Base-by-base conservation (phyloP, 495 filamentous ascomycete species). In the Margaritispora aquatica region DNA sequence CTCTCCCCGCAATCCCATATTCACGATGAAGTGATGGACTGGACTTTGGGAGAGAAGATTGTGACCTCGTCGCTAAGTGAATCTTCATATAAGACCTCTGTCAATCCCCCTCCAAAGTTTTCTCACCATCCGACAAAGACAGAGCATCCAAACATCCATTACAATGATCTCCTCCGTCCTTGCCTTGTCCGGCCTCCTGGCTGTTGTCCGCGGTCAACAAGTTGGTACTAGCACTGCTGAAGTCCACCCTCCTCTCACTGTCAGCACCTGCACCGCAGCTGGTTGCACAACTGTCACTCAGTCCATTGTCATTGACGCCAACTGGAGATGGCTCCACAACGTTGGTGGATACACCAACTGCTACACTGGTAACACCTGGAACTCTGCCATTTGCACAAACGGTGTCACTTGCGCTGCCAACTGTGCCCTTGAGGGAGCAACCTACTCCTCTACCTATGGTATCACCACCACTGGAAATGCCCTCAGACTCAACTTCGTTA, bases 281-380 rank as follows among this genome's bases (percentile, higher is more conserved):
- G 77, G 77, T 24, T 75, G 70, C 62, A 66, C 52, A 23, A 59
- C 57, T 13, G 41, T 51, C 20, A 29, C 60, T 38, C 57, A 63
- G 51, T 66, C 64, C 27, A 69, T 89, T 54, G 83, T 85, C 38
- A 71, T 88, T 34, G 86, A 89, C 69, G 69, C 84, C 55, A 86
- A 85, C 70, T 88, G 84, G 79, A 80, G 84, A 46, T 84, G 81
- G 81, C 68, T 84, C 24, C 84, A 86, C 62, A 68, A 68, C 0
- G 71, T 67, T 19, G 68, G 69, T 46, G 75, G 77, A 47, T 83
- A 71, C 63, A 80, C 76, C 66, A 87, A 87, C 72, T 88, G 84
- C 81, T 88, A 86, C 68, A 83, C 77, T 47, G 84, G 83, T 59
- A 81, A 79, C 66, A 69, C 71, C 22, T 86, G 81, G 81, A 76